These are phyloP conservation scores for Ceratorhiza oryzae-sativae DNA, from an alignment of 1,284 basidiomycete genomes.

Conservation along the genomic window DNA sequence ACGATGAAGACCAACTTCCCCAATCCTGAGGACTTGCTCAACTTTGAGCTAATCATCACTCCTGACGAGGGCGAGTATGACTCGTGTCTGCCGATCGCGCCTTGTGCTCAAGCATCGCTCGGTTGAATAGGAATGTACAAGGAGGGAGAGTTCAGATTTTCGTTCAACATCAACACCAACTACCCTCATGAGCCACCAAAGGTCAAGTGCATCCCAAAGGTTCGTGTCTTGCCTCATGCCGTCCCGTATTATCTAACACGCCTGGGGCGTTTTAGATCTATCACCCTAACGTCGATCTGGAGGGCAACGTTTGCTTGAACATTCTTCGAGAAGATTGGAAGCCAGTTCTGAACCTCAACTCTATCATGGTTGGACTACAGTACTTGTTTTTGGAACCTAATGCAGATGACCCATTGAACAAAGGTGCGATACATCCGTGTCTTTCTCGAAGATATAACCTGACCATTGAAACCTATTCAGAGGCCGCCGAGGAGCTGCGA, in stretches of 20 bases:
- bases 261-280: slow-evolving; percentile 74
- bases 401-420: slow-evolving; percentile 97
- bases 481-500: slow-evolving; percentile 92
- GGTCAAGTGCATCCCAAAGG: slow-evolving; percentile 96
- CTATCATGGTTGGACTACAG: slow-evolving; percentile 96
- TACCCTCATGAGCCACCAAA: slow-evolving; percentile 99
- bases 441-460: neutral
- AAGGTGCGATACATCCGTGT: slow-evolving; percentile 66
- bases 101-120: neutral
- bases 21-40: slow-evolving; percentile 90
- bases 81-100: neutral
- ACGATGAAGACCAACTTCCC: slow-evolving; percentile 97
- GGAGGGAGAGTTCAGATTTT: slow-evolving; percentile 92
- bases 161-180: slow-evolving; percentile 94
- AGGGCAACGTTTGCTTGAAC: slow-evolving; percentile 96
- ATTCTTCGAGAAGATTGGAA: slow-evolving; percentile 99
- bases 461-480: slow-evolving; percentile 56
- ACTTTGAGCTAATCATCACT: slow-evolving; percentile 93
- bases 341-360: slow-evolving; percentile 95
- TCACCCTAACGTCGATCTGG: slow-evolving; percentile 97
- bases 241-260: neutral
- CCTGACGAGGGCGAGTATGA: slow-evolving; percentile 87
- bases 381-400: slow-evolving; percentile 99
- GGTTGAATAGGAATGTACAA: slow-evolving; percentile 92
- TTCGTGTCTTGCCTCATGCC: slow-evolving; percentile 52